These are phyloP conservation scores for Marasmius oreades DNA, from an alignment of 1,284 basidiomycete species.

Conservation along the genomic window DNA sequence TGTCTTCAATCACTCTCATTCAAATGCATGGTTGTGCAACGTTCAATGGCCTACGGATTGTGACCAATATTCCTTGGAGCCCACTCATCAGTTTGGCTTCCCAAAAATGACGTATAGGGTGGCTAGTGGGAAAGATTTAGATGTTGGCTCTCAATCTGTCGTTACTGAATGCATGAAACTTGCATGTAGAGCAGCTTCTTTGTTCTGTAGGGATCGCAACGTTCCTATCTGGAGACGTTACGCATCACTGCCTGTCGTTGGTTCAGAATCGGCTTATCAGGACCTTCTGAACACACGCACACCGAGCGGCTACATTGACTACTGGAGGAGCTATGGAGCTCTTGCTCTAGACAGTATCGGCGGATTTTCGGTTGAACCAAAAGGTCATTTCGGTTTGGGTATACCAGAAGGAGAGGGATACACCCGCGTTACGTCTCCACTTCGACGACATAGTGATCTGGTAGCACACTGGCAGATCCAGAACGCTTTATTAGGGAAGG, in stretches of 20 bases:
- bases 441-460: slow-evolving; percentile 85
- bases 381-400: slow-evolving; percentile 71
- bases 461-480: slow-evolving; percentile 96
- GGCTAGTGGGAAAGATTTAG: slow-evolving; percentile 18
- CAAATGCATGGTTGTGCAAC: slow-evolving; percentile 14
- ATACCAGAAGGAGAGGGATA: slow-evolving; percentile 74
- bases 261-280: slow-evolving; percentile 30
- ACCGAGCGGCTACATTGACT: slow-evolving; percentile 39
- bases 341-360: slow-evolving; percentile 33
- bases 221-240: slow-evolving; percentile 70
- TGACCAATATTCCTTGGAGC: slow-evolving; percentile 26
- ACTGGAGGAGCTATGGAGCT: slow-evolving; percentile 23
- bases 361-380: slow-evolving; percentile 49
- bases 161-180: slow-evolving; percentile 86
- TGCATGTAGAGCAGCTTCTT: slow-evolving; percentile 76
- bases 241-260: slow-evolving; percentile 34
- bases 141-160: slow-evolving; percentile 46
- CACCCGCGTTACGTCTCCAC: slow-evolving; percentile 81
- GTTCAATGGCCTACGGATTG: slow-evolving; percentile 22
- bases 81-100: slow-evolving; percentile 51
- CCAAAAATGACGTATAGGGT: slow-evolving; percentile 53
- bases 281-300: slow-evolving; percentile 39
- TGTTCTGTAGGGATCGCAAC: slow-evolving; percentile 59
- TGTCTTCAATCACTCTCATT: slow-evolving; percentile 17
- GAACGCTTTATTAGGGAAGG: slow-evolving; percentile 52